Conservation (phyloP, 805 yeast genomes). For the Wickerhamomyces xylosicus region DNA sequence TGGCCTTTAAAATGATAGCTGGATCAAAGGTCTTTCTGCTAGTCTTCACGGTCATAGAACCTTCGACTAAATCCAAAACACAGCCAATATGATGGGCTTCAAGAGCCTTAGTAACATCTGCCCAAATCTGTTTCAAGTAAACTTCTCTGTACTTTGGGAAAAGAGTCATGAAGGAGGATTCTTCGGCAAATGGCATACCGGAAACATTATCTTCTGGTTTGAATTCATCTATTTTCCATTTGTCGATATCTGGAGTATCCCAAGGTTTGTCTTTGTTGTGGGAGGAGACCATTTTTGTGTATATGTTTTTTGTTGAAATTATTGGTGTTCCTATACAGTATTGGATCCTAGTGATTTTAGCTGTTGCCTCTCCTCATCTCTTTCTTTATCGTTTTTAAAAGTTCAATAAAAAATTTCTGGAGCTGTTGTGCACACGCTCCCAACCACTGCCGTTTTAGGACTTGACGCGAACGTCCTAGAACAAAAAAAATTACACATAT, state of each 20-base stretch:
- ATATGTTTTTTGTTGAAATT: not conserved
- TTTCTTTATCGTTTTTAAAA: too few species aligned
- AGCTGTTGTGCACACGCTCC: too few species aligned
- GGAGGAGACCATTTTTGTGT: constrained; percentile 66
- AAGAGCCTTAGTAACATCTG: constrained; percentile 77
- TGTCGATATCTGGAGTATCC: constrained; percentile 93
- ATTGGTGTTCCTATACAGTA: too few species aligned
- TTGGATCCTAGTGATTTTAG: too few species aligned
- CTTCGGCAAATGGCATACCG: constrained; percentile 89
- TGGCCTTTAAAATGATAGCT: constrained; percentile 82
- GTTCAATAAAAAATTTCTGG: too few species aligned
- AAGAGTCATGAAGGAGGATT: constrained; percentile 85
- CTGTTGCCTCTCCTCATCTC: too few species aligned
- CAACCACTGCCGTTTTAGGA: too few species aligned
- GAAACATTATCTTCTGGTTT: constrained; percentile 80
- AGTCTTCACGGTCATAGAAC: constrained; percentile 94
- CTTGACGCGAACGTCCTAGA: too few species aligned
- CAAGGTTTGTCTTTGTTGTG: constrained; percentile 95
- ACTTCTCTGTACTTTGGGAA: constrained; percentile 96
- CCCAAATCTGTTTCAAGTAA: constrained; percentile 84
- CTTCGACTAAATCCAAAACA: constrained; percentile 84
- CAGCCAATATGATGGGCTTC: constrained; percentile 72
- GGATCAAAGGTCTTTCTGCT: constrained; percentile 95
- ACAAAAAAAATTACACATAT: too few species aligned
- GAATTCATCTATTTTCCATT: constrained; percentile 86